Base-by-base conservation (phyloP, 73 alveolate species). In the Uronychia binucleata region DNA sequence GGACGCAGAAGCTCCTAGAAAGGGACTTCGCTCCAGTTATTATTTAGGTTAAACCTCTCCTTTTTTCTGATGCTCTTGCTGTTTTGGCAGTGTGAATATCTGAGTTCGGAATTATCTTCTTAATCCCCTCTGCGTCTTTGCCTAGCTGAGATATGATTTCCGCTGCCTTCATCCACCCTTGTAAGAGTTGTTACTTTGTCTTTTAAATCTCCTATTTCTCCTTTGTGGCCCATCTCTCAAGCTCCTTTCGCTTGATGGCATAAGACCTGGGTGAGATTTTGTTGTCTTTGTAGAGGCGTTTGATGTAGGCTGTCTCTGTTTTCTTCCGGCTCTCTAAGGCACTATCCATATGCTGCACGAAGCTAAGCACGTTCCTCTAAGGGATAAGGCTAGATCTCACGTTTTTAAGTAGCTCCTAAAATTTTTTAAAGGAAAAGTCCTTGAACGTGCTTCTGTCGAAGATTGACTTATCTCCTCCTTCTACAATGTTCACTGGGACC, bases 211-310 rank as follows among this genome's bases (percentile, higher is more conserved):
- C 90, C 32, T 78, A 74, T 59, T 77, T 46, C 57, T 88, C 94
- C 34, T 34, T 82, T 31, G 67, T 75, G 31, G 78, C 94, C 94
- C 94, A 88, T 59, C 76, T 88, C 77, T 88, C 94, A 34, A 87
- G 85, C 27, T 82, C 87, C 11, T 31, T n/a, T 30, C 78, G 80
- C 77, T 87, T 87, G 11, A 74, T 67, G 28, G 34, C 85, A 75
- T 87, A 87, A 0, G 93, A 34, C 28, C 93, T 31, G 1, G 93
- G 93, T 1, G 93, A 80, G 80, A 87, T 28, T 74, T 87, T 26
- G 35, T 85, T 77, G 31, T 34, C 58, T 78, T 76, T 77, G 27
- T 75, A 59, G 86, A 85, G 76, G 57, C 46, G 30, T 30, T 85
- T 25, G 30, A 85, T 46, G 67, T 11, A 46, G 19, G 67, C 67